Base-by-base conservation (phyloP, 2,329 filamentous ascomycete species). In the Bipolaris gigantea region DNA sequence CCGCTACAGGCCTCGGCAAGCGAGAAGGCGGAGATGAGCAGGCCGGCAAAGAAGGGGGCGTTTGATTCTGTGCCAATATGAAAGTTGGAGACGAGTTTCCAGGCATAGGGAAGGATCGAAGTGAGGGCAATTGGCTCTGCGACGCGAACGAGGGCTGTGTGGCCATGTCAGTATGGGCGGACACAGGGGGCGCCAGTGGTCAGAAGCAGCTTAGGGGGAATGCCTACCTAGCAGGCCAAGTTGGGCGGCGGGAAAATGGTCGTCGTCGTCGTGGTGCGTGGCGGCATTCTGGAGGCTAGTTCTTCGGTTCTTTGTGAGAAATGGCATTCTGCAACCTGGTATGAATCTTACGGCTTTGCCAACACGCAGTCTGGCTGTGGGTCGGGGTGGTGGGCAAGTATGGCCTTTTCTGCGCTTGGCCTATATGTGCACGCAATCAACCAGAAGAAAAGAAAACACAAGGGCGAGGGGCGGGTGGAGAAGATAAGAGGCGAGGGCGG, bases 91-190 rank as follows among this genome's bases (percentile, higher is more conserved):
- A 74, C 72, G 13, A 76, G 67, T 50, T 73, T 75, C 70, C 74
- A 76, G 18, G 74, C 74, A 55, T 96, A 97, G 13, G 92, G 92
- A 63, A 95, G 95, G 76, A 96, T 95, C 70, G 90, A 95, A 2
- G 92, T 96, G 63, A 97, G 83, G 44, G 92, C 92, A 67, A 97
- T 93, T 18, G 92, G 92, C 76, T 97, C 92, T 45, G 92, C 90
- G 59, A 97, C 84, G 66, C 92, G 89, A 67, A 96, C 92, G 77
- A 96, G 90, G 68, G 92, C 92, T 95, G 67, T 15, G 35, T 32
- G 19, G 38, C 27, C 16, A 3, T 5, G 55, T 62, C 34, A 61
- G 48, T 43, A 19, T 40, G 13, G 48, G 25, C 18, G 36, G 16
- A 33, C 46, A 21, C 19, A 35, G 18, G 36, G 40, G 13, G 34